Base-by-base conservation (phyloP, 805 yeast species). In the Metschnikowia vanudenii region DNA sequence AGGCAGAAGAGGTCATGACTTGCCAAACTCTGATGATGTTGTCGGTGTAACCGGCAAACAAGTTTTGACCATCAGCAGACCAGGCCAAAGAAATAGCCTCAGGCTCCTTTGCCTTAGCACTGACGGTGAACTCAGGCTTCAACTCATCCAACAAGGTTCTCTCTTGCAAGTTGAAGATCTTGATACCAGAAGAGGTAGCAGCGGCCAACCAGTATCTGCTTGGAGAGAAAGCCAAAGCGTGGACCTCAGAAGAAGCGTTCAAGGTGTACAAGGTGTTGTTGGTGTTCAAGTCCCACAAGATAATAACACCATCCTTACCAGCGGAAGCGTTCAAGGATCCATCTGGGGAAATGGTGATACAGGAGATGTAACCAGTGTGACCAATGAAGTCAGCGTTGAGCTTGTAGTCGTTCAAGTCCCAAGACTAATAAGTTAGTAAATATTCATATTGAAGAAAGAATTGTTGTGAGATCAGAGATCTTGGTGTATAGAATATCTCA, bases 171-270 rank as follows among this genome's bases (percentile, higher is more conserved):
- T 91, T 88, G 88, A 84, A 94, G 83, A 94, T 85, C 88, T 91
- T 92, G 82, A 94, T 89, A 70, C 97, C 94, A 62, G 96, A 79
- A 60, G 97, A 79, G 66, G 99, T 94, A 71, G 99, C 98, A 79
- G 98, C 99, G 74, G 96, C 92, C 76, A 94, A 87, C 99, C 99
- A 94, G 95, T 88, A 94, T 86, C 99, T 91, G 96, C 88, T 88
- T 80, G 99, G 99, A 75, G 98, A 92, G 96, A 94, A 94, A 10
- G 97, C 96, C 73, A 94, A 83, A 73, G 97, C 95, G 77, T 88
- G 88, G 65, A 94, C 90, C 82, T 92, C 98, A 71, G 92, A 94
- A 75, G 94, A 89, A 65, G 96, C 92, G 67, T 81, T 79, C 75
- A 94, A 83, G 68, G 96, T 84, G 96, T 90, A 92, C 69, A 91